Base-by-base conservation (phyloP, 148 eudicot genomes). In the Pharnaceum exiguum region DNA sequence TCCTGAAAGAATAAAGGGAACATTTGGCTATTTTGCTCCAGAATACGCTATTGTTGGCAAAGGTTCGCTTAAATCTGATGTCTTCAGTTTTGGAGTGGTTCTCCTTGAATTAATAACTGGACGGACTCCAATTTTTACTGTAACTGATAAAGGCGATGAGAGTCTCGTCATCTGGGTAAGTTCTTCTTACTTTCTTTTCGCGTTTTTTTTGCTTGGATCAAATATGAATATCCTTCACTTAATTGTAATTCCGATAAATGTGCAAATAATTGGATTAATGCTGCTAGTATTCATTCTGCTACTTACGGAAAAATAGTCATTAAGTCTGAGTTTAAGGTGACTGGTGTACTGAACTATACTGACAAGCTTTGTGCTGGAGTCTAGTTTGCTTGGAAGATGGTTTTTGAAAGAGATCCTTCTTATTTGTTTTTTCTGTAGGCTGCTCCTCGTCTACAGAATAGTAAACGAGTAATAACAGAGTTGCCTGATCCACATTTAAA, bases 11-110 rank as follows among this genome's bases (percentile, higher is more conserved):
- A 79, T 91, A 82, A 90, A 85, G 65, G 98, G 98, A 48, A 91
- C 96, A 17, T 91, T 91, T 76, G 98, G 98, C 40, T 91, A 91
- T 75, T 91, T 91, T 68, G 98, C 98, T 40, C 98, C 98, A 7
- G 98, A 91, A 68, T 85, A 88, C 74, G 90, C 95, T 40, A 83
- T 85, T 62, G 70, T 81, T 45, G 98, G 98, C 51, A 81, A 77
- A 79, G 94, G 84, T 59, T 77, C 96, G 55, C 70, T 87, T 17
- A 91, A 87, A 64, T 87, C 98, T 0, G 98, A 91, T 75, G 96
- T 91, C 60, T 91, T 91, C 80, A 91, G 98, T 78, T 91, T 91
- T 59, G 98, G 98, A 51, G 96, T 91, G 18, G 98, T 91, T 71
- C 96, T 91, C 67, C 96, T 91, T 49, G 98, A 91, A 60, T 63